Percentiles rank a stretch among this genome's conserved stretches.
Evolutionary conservation across 805 yeast species (phyloP).

Genomic region (Cyberlindnera euphorbiiphila): DNA sequence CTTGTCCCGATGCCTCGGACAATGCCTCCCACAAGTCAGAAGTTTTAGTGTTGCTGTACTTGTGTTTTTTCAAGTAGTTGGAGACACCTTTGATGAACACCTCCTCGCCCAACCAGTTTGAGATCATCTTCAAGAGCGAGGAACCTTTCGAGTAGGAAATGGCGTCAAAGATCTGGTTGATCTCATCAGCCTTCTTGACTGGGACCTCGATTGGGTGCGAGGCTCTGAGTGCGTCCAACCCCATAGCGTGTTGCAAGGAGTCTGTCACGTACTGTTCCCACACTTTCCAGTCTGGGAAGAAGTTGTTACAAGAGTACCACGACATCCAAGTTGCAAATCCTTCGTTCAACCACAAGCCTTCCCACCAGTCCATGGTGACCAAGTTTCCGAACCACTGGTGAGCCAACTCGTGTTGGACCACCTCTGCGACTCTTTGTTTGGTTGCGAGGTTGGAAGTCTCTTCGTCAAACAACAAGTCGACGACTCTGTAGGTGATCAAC

Average conservation of each 20-base stretch:
- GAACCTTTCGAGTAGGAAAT: constrained; percentile 83
- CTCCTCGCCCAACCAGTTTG: constrained; percentile 76
- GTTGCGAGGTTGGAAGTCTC: constrained; percentile 59
- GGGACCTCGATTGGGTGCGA: constrained; percentile 88
- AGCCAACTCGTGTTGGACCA: constrained; percentile 84
- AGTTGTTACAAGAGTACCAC: constrained; percentile 74
- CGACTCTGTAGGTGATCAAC: constrained; percentile 73
- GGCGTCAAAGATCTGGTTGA: constrained; percentile 81
- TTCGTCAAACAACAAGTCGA: constrained; percentile 70
- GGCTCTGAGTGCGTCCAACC: constrained; percentile 73
- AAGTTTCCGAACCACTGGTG: constrained; percentile 92
- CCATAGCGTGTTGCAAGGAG: constrained; percentile 69
- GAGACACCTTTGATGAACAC: constrained; percentile 77
- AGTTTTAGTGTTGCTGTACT: constrained; percentile 74
- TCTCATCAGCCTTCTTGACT: constrained; percentile 71
- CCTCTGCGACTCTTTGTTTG: constrained; percentile 76
- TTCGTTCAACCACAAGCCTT: constrained; percentile 84
- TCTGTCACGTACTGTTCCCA: constrained; percentile 82
- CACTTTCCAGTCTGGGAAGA: constrained; percentile 82
- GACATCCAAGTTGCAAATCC: constrained; percentile 93
- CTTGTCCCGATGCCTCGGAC: constrained; percentile 64
- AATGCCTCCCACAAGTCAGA: constrained; percentile 75
- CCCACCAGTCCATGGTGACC: constrained; percentile 94
- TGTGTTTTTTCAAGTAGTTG: constrained; percentile 67
- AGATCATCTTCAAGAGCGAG: constrained; percentile 72